A percentile compares a stretch with the other conserved stretches of the same genome.
phyloP scores from a whole-genome alignment of 2,329 filamentous ascomycete species.

The Exophiala mesophila region DNA sequence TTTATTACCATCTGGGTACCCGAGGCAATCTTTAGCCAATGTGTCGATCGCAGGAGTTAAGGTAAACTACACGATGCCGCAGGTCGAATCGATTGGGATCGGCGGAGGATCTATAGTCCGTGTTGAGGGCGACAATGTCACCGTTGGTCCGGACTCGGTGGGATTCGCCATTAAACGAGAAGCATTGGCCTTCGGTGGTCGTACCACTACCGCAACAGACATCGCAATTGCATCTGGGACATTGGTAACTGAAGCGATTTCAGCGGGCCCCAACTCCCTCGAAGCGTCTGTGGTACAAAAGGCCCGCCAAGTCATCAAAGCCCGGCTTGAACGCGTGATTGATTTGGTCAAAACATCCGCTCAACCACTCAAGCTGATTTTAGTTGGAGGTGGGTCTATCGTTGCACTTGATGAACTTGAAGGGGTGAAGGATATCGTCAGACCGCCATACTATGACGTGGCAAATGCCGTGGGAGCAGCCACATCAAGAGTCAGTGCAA shows the following conservation, averaged over 20 bases:
- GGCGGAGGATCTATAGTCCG: slow-evolving; percentile 51
- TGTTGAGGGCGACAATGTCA: slow-evolving; percentile 30
- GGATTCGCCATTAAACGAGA: slow-evolving; percentile 48
- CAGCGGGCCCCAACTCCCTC: slow-evolving; percentile 15
- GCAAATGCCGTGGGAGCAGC: slow-evolving; percentile 59
- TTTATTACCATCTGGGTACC: slow-evolving; percentile 55
- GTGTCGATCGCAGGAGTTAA: slow-evolving; percentile 55
- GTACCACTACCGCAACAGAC: slow-evolving; percentile 51
- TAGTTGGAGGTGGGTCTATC: slow-evolving; percentile 56
- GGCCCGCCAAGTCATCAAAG: slow-evolving; percentile 36
- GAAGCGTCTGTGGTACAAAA: slow-evolving; percentile 27
- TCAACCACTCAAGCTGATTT: slow-evolving; percentile 48
- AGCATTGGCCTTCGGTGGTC: slow-evolving; percentile 51
- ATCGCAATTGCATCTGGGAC: slow-evolving; percentile 41
- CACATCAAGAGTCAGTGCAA: slow-evolving; percentile 52
- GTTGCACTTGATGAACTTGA: slow-evolving; percentile 46
- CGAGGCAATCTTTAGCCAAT: slow-evolving; percentile 55
- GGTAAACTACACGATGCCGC: slow-evolving; percentile 55
- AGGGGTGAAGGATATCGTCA: slow-evolving; percentile 48
- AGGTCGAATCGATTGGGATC: slow-evolving; percentile 53
- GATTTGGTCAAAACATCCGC: slow-evolving; percentile 55
- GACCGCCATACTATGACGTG: slow-evolving; percentile 46
- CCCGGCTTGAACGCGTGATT: slow-evolving; percentile 47
- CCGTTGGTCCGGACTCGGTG: slow-evolving; percentile 55
- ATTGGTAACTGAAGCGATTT: slow-evolving; percentile 15